phyloP scores from a whole-genome alignment of 345 rosid genomes.

The Murraya paniculata region DNA sequence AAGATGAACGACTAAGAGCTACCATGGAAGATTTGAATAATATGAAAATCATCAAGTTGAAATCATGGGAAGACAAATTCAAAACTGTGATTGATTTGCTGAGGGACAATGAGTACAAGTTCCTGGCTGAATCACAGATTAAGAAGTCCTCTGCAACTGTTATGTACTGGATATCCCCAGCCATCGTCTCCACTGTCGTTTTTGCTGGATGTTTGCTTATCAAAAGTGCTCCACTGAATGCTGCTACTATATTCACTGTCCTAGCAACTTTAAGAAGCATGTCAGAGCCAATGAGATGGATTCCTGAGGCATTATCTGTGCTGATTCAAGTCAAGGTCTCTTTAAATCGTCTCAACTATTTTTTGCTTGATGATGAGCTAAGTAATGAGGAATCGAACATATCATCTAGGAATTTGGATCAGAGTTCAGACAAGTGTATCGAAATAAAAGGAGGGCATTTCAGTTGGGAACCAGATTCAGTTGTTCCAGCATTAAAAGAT shows the following conservation, averaged over 20 bases:
- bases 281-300: slow-evolving; percentile 61
- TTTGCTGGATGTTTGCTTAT: slow-evolving; percentile 58
- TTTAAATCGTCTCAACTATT: slow-evolving; percentile 45
- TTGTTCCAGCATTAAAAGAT: slow-evolving; percentile 33
- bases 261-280: slow-evolving; percentile 63
- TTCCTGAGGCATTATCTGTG: slow-evolving; percentile 66
- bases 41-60: slow-evolving; percentile 78
- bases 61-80: slow-evolving; percentile 62
- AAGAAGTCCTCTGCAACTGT: slow-evolving; percentile 42
- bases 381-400: slow-evolving; percentile 30
- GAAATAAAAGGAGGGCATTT: slow-evolving; percentile 49
- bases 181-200: slow-evolving; percentile 52
- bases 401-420: background rate
- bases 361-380: slow-evolving; percentile 65
- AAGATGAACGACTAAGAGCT: slow-evolving; percentile 61
- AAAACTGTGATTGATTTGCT: background rate
- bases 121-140: slow-evolving; percentile 51
- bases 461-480: slow-evolving; percentile 63
- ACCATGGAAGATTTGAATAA: slow-evolving; percentile 66
- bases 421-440: slow-evolving; percentile 30
- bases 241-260: slow-evolving; percentile 69
- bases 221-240: slow-evolving; percentile 59
- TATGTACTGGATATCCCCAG: slow-evolving; percentile 73
- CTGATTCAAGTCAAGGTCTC: slow-evolving; percentile 73
- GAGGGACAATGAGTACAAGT: slow-evolving; percentile 46